Evolutionary conservation across 2,329 filamentous ascomycete species (phyloP).

Genomic region (Talaromyces sp.): DNA sequence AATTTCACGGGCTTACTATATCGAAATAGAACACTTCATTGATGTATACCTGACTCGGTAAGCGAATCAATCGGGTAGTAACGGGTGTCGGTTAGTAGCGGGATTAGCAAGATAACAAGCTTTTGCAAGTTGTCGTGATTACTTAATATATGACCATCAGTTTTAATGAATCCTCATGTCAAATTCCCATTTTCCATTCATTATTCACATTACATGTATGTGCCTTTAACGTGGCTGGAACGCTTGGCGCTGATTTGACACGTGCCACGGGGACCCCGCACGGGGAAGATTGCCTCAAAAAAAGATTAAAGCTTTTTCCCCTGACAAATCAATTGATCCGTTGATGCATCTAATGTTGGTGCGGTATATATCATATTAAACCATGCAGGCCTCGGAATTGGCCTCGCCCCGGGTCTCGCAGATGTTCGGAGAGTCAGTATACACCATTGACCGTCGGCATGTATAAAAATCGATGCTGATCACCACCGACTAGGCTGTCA

Average conservation of each 20-base stretch:
- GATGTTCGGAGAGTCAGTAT: neutral
- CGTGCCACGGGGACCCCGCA: neutral
- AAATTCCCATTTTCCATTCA: neutral
- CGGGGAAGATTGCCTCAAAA: neutral
- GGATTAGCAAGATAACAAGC: neutral
- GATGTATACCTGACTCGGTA: neutral
- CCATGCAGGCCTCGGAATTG: neutral
- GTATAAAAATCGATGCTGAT: neutral
- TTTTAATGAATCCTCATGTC: neutral
- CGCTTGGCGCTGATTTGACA: neutral
- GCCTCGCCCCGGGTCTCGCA: neutral
- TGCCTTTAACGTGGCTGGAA: no score
- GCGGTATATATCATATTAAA: neutral
- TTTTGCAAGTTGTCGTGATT: no score
- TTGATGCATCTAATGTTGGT: neutral
- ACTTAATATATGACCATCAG: neutral
- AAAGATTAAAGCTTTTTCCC: neutral
- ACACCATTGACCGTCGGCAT: neutral
- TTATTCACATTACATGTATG: no score
- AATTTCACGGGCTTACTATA: neutral
- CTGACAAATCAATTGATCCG: neutral
- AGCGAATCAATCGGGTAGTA: neutral
- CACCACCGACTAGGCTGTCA: neutral
- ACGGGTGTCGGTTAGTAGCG: neutral
- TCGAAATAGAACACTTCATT: neutral